phyloP scores from a whole-genome alignment of 2,329 filamentous ascomycete genomes.

The Ilyonectria sp. region DNA sequence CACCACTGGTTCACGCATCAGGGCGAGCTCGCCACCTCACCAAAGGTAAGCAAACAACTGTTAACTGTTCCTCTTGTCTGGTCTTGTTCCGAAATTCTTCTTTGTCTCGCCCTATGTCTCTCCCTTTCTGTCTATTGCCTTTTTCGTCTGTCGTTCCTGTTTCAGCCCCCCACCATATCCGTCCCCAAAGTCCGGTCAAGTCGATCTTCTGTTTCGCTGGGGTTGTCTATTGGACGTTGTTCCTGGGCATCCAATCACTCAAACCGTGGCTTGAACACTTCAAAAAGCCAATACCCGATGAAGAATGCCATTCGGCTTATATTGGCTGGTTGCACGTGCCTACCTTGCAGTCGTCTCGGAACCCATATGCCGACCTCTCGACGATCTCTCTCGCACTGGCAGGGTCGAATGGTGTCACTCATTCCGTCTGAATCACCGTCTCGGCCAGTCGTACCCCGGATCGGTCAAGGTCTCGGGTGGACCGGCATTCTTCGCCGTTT shows the following conservation, averaged over 20 bases:
- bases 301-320: neutral
- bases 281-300: neutral
- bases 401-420: constrained; percentile 1
- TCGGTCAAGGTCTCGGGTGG: constrained; percentile 32
- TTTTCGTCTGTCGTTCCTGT: constrained; percentile 11
- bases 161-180: constrained; percentile 13
- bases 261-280: constrained; percentile 1
- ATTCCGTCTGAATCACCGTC: constrained; percentile 19
- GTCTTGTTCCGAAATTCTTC: neutral
- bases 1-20: constrained; percentile 59
- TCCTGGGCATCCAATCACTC: neutral
- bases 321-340: constrained; percentile 5
- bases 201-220: neutral
- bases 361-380: constrained; percentile 15
- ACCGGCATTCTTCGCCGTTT: constrained; percentile 23
- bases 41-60: constrained; percentile 58
- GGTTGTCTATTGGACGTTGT: neutral
- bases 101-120: constrained; percentile 1
- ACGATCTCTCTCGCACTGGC: neutral
- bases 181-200: neutral
- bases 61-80: constrained; percentile 10
- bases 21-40: constrained; percentile 65
- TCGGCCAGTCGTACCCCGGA: constrained; percentile 20
- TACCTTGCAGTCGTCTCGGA: constrained; percentile 13
- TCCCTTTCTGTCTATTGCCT: constrained; percentile 2